Conservation (phyloP, 768 basidiomycete genomes). For the Mrakia hoshinonis region DNA sequence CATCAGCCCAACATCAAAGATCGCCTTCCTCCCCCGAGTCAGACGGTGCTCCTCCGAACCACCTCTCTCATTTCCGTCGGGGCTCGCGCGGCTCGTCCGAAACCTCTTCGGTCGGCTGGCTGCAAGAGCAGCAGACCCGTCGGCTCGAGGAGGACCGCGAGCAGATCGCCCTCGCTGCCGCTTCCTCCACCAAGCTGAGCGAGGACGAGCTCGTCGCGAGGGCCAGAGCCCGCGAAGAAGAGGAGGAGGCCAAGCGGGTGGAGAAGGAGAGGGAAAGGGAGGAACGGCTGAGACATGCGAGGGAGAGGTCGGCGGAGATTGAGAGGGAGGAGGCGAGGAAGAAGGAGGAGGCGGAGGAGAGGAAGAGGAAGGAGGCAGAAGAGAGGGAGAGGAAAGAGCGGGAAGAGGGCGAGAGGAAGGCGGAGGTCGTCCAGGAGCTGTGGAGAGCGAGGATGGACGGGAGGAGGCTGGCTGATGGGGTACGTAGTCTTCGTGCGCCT, state of each 20-base stretch:
- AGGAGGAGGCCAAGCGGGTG: not conserved
- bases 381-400: not conserved
- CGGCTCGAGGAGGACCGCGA: not conserved
- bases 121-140: not conserved
- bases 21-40: not conserved
- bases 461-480: slow-evolving; percentile 20
- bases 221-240: not conserved
- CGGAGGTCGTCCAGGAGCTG: slow-evolving; percentile 2
- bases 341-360: not conserved
- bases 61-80: not conserved
- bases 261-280: not conserved
- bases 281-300: slow-evolving; percentile 1
- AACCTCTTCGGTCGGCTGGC: not conserved
- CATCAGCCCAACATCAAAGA: not conserved
- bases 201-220: not conserved
- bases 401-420: not conserved
- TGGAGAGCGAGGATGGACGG: not conserved
- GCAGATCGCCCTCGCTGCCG: not conserved
- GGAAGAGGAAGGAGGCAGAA: not conserved
- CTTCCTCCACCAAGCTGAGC: not conserved
- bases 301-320: not conserved
- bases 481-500: not conserved
- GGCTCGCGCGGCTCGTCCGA: not conserved
- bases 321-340: not conserved
- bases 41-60: not conserved